A percentile compares a stretch with the other conserved stretches of the same genome.
phyloP scores from a whole-genome alignment of 78 protist species.

The Dictyostelium discoideum region dicty_2.7 NC_007090.3:78501-79000 shows the following conservation, averaged over 20 bases:
- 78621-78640: constrained; percentile 40
- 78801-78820: constrained; percentile 79
- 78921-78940: constrained; percentile 82
- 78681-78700: constrained; percentile 52
- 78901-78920: constrained; percentile 72
- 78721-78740: constrained; percentile 75
- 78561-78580: constrained; percentile 67
- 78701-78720: constrained; percentile 47
- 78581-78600: constrained; percentile 30
- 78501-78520: not conserved
- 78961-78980: constrained; percentile 69
- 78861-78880: constrained; percentile 57
- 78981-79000: constrained; percentile 68
- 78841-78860: constrained; percentile 42
- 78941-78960: constrained; percentile 73
- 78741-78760: constrained; percentile 78
- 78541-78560: constrained; percentile 82
- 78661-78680: constrained; percentile 44
- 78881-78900: constrained; percentile 59
- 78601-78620: constrained; percentile 68
- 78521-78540: constrained; percentile 77
- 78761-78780: constrained; percentile 81
- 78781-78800: constrained; percentile 70
- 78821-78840: constrained; percentile 81
- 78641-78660: constrained; percentile 79